Evolutionary conservation across 176 grass and related monocot genomes (phyloP), one percentile per base, ranked within the genome.

Genomic region (Saccharum officinarum): DNA sequence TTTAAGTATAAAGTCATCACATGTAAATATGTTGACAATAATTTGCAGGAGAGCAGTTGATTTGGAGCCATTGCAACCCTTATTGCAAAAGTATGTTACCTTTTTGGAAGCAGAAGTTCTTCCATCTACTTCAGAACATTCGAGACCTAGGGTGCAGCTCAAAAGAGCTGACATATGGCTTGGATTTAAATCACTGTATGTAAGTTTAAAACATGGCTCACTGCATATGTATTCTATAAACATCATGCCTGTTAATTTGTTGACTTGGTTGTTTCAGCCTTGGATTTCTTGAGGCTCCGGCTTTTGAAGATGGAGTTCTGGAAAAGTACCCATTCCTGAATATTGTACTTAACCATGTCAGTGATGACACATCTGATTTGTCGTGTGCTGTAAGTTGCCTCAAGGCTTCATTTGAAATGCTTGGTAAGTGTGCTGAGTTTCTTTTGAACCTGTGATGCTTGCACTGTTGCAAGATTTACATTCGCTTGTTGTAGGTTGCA

Each of bases 141-240:
- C 41, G 28, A 95, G 96, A 61, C 89, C 91, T 69, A 95, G 96
- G 86, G 83, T 94, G 83, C 96, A 91, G 75, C 96, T 95, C 60
- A 88, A 94, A 90, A 87, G 93, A 81, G 70, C 84, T 0, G 89
- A 98, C 81, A 85, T 98, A 86, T 98, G 96, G 96, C 93, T 95
- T 83, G 96, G 96, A 90, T 94, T 98, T 89, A 98, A 98, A 89
- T 93, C 96, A 98, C 72, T 98, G 96, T 98, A 98, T 92, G 96
- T 92, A 87, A 88, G 74, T 94, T 78, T 87, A 78, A 85, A 65
- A 92, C n/a, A 81, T 88, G 54, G 68, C 18, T 86, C 52, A 74
- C 34, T 71, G 55, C 37, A 16, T 40, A 77, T 76, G 30, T 69
- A 61, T 59, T 64, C 49, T 23, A 23, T 15, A 87, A 66, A 84